phyloP scores from a whole-genome alignment of 805 yeast species.

The Priceomyces fermenticarens region DNA sequence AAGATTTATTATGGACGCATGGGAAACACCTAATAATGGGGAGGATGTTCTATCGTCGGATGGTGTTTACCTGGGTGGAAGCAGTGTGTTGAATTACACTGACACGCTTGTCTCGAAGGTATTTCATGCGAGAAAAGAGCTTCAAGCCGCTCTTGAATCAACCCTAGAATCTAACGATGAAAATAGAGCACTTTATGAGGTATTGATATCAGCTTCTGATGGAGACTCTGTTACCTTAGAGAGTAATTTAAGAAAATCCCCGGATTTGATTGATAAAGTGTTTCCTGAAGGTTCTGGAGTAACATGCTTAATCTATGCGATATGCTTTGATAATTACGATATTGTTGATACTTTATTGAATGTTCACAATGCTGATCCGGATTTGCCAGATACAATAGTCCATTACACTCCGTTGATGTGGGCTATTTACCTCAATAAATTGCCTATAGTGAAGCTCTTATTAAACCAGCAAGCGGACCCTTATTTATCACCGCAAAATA shows the following conservation, averaged over 20 bases:
- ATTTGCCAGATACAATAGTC: slow-evolving; percentile 46
- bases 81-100: slow-evolving; percentile 13
- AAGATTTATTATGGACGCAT: slow-evolving; percentile 18
- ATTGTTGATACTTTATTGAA: slow-evolving; percentile 47
- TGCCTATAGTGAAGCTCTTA: slow-evolving; percentile 52
- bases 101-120: slow-evolving; percentile 28
- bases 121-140: slow-evolving; percentile 23
- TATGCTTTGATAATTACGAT: slow-evolving; percentile 49
- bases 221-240: slow-evolving; percentile 37
- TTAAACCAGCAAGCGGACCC: slow-evolving; percentile 67
- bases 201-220: slow-evolving; percentile 32
- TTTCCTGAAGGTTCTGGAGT: slow-evolving; percentile 31
- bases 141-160: slow-evolving; percentile 17
- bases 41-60: slow-evolving; percentile 6
- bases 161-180: slow-evolving; percentile 7
- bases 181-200: slow-evolving; percentile 15
- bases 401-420: slow-evolving; percentile 78
- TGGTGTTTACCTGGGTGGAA: background rate
- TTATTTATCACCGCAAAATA: slow-evolving; percentile 28
- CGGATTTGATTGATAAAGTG: slow-evolving; percentile 18
- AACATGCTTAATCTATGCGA: slow-evolving; percentile 45
- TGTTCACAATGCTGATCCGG: slow-evolving; percentile 45
- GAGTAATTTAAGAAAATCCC: slow-evolving; percentile 17
- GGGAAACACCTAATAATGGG: slow-evolving; percentile 13
- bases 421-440: slow-evolving; percentile 68